A percentile compares a stretch with the other conserved stretches of the same genome.
Evolutionary conservation across 805 yeast genomes (phyloP).

Genomic region (Metschnikowia henanensis): DNA sequence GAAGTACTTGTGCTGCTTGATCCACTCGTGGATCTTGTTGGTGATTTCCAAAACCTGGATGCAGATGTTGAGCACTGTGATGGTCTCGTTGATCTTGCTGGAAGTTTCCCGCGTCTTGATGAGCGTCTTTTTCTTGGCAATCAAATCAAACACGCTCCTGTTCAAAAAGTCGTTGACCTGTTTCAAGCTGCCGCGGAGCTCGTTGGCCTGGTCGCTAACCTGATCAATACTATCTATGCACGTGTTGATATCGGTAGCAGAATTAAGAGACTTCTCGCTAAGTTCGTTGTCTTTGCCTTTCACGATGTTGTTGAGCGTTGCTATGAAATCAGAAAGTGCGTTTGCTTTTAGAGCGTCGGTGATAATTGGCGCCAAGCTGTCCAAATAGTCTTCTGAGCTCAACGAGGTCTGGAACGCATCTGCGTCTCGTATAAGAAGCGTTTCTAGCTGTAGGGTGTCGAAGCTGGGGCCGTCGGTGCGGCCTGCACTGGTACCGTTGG

Average conservation of each 20-base stretch:
- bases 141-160: slow-evolving; percentile 64
- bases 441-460: slow-evolving; percentile 35
- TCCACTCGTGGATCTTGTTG: slow-evolving; percentile 80
- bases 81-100: slow-evolving; percentile 69
- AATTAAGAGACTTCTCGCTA: slow-evolving; percentile 57
- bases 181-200: slow-evolving; percentile 53
- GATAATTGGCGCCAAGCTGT: slow-evolving; percentile 76
- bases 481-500: neutral
- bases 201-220: slow-evolving; percentile 58
- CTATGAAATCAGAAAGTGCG: slow-evolving; percentile 56
- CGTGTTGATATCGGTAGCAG: slow-evolving; percentile 53
- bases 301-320: slow-evolving; percentile 56
- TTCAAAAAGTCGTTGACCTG: slow-evolving; percentile 58
- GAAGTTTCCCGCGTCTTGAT: slow-evolving; percentile 63
- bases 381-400: slow-evolving; percentile 68
- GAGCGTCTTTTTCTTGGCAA: slow-evolving; percentile 57
- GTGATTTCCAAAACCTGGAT: slow-evolving; percentile 83
- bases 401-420: slow-evolving; percentile 47
- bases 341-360: slow-evolving; percentile 58
- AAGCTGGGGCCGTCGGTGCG: slow-evolving; percentile 5
- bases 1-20: slow-evolving; percentile 72
- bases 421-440: slow-evolving; percentile 39
- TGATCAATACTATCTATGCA: slow-evolving; percentile 64
- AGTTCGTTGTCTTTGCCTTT: slow-evolving; percentile 61
- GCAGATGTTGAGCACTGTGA: slow-evolving; percentile 65